A percentile compares a stretch with the other conserved stretches of the same genome.
Evolutionary conservation across 768 basidiomycete species (phyloP).

Genomic region (Peribolospora kevripleyi): DNA sequence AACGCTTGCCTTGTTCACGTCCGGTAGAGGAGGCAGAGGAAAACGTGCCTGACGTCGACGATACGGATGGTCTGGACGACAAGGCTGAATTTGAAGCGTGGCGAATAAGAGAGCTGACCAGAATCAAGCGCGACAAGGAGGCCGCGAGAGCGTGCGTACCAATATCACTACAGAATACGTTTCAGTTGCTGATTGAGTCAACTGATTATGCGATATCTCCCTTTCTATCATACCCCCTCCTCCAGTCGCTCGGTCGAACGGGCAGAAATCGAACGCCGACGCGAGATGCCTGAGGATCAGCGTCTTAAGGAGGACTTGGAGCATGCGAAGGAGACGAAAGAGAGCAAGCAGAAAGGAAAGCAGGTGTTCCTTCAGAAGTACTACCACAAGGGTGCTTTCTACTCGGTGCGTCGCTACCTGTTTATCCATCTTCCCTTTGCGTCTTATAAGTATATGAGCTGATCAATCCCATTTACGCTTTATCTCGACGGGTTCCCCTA

Average conservation of each 20-base stretch:
- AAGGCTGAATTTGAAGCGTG: conserved; percentile 81
- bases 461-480: not conserved
- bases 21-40: conserved; percentile 64
- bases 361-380: conserved; percentile 93
- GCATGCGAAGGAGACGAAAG: conserved; percentile 51
- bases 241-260: conserved; percentile 46
- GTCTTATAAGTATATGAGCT: too few species aligned
- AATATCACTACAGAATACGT: not conserved
- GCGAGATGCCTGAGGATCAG: conserved; percentile 82
- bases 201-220: not conserved
- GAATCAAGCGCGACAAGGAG: conserved; percentile 85
- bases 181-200: too few species aligned
- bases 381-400: conserved; percentile 98
- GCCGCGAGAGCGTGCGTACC: conserved; percentile 32
- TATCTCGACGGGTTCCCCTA: conserved; percentile 5
- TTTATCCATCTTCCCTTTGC: not conserved
- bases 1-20: not conserved
- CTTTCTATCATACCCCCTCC: not conserved
- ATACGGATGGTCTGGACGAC: conserved; percentile 80
- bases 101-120: conserved; percentile 75
- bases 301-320: conserved; percentile 78
- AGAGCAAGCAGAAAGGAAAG: conserved; percentile 34
- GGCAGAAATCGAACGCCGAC: conserved; percentile 70
- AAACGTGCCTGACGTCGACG: conserved; percentile 65
- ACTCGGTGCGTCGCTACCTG: conserved; percentile 37